Percentiles rank a stretch among this genome's conserved stretches.
Conservation (phyloP, 768 basidiomycete species). For the Trametes punicea region DNA sequence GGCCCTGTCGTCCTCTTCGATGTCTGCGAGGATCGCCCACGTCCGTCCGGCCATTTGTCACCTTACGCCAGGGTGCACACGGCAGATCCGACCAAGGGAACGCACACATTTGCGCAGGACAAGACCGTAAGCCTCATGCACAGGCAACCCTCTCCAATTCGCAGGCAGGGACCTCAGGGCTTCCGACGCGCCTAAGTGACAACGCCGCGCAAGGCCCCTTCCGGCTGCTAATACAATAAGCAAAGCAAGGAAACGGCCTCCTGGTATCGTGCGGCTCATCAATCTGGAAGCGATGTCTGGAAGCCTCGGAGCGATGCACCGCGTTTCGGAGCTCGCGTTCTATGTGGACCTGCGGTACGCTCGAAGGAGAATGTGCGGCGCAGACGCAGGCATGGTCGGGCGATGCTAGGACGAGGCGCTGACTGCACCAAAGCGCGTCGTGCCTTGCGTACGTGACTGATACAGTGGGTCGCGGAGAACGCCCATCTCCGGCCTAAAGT, state of each 20-base stretch:
- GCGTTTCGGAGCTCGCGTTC: not conserved
- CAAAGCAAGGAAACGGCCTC: not conserved
- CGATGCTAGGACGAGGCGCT: not conserved
- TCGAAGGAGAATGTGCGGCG: slow-evolving; percentile 1
- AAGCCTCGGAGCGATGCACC: not conserved
- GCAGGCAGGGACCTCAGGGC: too few species aligned
- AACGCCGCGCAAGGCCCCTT: slow-evolving; percentile 1
- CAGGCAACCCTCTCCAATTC: too few species aligned
- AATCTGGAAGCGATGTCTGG: not conserved
- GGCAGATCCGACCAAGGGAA: too few species aligned
- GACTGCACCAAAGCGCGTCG: not conserved
- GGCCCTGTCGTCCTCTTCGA: too few species aligned
- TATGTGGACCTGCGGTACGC: not conserved
- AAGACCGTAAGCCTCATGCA: too few species aligned
- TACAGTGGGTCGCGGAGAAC: too few species aligned
- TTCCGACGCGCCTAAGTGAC: slow-evolving; percentile 4
- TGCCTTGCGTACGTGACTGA: not conserved
- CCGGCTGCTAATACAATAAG: not conserved
- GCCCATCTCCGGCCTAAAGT: not conserved
- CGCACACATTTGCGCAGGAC: too few species aligned
- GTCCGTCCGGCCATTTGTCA: not conserved
- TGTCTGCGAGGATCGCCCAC: too few species aligned
- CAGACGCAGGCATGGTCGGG: not conserved
- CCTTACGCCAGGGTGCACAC: too few species aligned
- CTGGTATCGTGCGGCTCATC: not conserved